phyloP scores from a whole-genome alignment of 768 basidiomycete species.

The Lactarius hatsudake region DNA sequence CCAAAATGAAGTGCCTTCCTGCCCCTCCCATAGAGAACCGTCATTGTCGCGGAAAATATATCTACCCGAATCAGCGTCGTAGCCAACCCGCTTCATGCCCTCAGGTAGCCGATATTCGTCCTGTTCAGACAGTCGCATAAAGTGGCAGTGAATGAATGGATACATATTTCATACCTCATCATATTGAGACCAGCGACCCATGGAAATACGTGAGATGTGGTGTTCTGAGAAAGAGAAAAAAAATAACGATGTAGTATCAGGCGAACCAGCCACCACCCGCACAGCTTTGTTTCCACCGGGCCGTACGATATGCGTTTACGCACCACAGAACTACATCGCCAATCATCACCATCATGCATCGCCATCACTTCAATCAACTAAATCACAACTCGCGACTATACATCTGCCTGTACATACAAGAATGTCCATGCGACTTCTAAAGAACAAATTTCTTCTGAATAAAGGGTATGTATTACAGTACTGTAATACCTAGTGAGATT shows the following conservation, averaged over 20 bases:
- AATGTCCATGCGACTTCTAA: not conserved
- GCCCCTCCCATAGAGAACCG: slow-evolving; percentile 54
- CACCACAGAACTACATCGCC: no score
- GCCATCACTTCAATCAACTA: not conserved
- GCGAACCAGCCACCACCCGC: not conserved
- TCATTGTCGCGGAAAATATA: slow-evolving; percentile 62
- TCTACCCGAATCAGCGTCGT: slow-evolving; percentile 65
- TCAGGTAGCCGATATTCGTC: slow-evolving; percentile 53
- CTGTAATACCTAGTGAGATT: no score
- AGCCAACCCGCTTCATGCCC: slow-evolving; percentile 64
- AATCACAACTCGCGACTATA: not conserved
- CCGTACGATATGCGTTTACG: no score
- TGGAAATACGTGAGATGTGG: slow-evolving; percentile 20
- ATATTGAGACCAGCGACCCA: slow-evolving; percentile 41
- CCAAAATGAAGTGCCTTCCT: slow-evolving; percentile 62
- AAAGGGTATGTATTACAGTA: no score
- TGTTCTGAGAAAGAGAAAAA: not conserved
- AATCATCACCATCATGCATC: no score
- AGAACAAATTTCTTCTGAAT: no score
- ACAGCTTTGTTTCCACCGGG: not conserved
- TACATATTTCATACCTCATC: slow-evolving; percentile 33
- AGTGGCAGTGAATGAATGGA: not conserved
- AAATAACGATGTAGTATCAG: not conserved
- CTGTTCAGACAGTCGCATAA: slow-evolving; percentile 31
- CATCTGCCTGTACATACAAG: not conserved